Conservation (phyloP, 2,329 filamentous ascomycete genomes). For the Colletotrichum sojae region DNA sequence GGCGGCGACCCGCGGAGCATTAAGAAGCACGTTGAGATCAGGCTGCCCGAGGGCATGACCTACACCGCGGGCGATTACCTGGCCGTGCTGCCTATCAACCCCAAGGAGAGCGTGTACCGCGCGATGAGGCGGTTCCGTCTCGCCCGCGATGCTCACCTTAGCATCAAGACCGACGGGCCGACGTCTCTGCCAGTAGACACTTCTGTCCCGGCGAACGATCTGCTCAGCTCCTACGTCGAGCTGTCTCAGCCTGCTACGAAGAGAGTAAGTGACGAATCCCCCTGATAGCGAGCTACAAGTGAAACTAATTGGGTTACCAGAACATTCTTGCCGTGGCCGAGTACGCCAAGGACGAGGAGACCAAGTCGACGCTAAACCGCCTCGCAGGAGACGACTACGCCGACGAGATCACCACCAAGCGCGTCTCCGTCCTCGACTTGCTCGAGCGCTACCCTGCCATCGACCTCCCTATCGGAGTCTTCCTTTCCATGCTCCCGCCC, state of each 20-base stretch:
- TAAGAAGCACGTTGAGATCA: conserved; percentile 79
- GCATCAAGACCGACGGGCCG: conserved; percentile 66
- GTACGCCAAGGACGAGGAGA: conserved; percentile 51
- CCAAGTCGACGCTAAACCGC: conserved; percentile 50
- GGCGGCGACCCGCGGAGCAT: conserved; percentile 56
- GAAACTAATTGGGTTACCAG: conserved; percentile 49
- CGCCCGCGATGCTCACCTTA: conserved; percentile 77
- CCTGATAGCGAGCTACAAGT: background rate
- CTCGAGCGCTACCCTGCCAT: conserved; percentile 70
- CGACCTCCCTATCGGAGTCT: conserved; percentile 70
- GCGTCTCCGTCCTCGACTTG: conserved; percentile 71
- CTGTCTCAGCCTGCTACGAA: conserved; percentile 80
- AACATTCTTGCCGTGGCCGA: conserved; percentile 45
- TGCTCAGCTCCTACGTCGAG: conserved; percentile 81
- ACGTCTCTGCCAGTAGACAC: conserved; percentile 68
- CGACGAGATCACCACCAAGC: conserved; percentile 60
- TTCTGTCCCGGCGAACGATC: conserved; percentile 72
- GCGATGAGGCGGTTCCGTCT: conserved; percentile 78
- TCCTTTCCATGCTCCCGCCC: conserved; percentile 75
- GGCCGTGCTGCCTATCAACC: conserved; percentile 80
- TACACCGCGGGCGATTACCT: conserved; percentile 85
- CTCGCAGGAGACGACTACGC: conserved; percentile 56
- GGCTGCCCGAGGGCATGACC: conserved; percentile 74
- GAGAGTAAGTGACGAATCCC: conserved; percentile 57
- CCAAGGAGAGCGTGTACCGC: conserved; percentile 71